Evolutionary conservation across 257 asterid species (phyloP).

Genomic region (Nemophila menziesii): DNA sequence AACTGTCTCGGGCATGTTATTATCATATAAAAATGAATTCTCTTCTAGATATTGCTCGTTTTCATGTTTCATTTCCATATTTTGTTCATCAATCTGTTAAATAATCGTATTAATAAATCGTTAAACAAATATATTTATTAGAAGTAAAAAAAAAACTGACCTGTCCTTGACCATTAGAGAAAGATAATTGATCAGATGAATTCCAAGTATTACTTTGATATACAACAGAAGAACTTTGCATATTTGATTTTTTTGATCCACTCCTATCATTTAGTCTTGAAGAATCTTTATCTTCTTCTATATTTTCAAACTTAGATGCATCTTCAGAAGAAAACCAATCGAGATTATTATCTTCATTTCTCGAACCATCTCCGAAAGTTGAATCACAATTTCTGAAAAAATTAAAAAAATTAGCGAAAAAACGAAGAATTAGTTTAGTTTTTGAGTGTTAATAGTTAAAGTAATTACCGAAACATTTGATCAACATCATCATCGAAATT

Average conservation of each 20-base stretch:
- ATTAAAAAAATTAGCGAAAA: slow-evolving; percentile 4
- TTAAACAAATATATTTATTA: not conserved
- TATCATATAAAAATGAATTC: slow-evolving; percentile 20
- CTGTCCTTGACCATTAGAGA: slow-evolving; percentile 24
- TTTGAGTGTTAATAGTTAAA: slow-evolving; percentile 7
- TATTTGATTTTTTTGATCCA: slow-evolving; percentile 25
- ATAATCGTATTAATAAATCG: not conserved
- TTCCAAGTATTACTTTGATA: slow-evolving; percentile 31
- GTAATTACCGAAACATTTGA: slow-evolving; percentile 65
- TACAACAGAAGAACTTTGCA: slow-evolving; percentile 20
- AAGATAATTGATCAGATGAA: slow-evolving; percentile 30
- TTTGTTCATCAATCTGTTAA: slow-evolving; percentile 38
- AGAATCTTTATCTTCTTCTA: slow-evolving; percentile 22
- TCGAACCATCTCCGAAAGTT: slow-evolving; percentile 58
- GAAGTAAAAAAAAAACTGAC: slow-evolving; percentile 14
- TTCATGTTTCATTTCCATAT: slow-evolving; percentile 32
- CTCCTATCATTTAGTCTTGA: slow-evolving; percentile 19
- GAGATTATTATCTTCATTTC: slow-evolving; percentile 50
- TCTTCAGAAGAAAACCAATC: slow-evolving; percentile 56
- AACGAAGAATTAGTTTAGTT: not conserved
- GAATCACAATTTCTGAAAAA: slow-evolving; percentile 66
- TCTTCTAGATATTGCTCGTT: slow-evolving; percentile 23
- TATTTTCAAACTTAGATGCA: slow-evolving; percentile 30
- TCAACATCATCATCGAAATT: slow-evolving; percentile 87
- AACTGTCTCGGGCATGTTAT: slow-evolving; percentile 27